Evolutionary conservation across 2,329 filamentous ascomycete species (phyloP).

Genomic region (Aspergillus sp.): DNA sequence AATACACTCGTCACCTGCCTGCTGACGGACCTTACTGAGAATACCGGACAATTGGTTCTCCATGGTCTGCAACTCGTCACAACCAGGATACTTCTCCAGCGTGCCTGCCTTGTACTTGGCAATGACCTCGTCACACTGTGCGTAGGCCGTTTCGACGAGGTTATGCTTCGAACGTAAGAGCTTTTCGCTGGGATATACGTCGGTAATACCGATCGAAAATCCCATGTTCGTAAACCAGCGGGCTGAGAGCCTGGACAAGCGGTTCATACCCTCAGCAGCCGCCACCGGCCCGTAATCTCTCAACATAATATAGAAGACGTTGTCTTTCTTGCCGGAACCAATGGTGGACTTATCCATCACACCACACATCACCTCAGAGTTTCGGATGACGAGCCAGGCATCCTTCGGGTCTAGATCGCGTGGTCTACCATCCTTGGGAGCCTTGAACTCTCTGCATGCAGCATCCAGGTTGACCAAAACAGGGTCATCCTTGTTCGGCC

Average conservation of each 20-base stretch:
- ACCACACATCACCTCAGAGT: constrained; percentile 97
- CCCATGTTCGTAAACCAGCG: constrained; percentile 85
- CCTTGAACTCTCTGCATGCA: constrained; percentile 74
- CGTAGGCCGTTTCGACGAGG: constrained; percentile 77
- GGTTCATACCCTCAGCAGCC: constrained; percentile 89
- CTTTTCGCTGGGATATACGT: constrained; percentile 79
- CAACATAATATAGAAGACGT: constrained; percentile 94
- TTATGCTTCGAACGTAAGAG: constrained; percentile 72
- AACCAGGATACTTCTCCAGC: constrained; percentile 82
- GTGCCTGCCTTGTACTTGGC: constrained; percentile 76
- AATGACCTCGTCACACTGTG: constrained; percentile 80
- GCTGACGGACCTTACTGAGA: constrained; percentile 85
- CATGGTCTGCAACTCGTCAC: constrained; percentile 86
- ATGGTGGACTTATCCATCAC: constrained; percentile 97
- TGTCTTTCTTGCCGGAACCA: constrained; percentile 97
- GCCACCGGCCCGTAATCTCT: constrained; percentile 90
- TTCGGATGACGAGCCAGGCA: constrained; percentile 87
- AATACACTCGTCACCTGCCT: constrained; percentile 89
- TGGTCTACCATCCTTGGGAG: constrained; percentile 41
- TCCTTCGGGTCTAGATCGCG: constrained; percentile 78
- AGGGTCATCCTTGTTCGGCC: constrained; percentile 78
- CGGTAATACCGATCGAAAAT: constrained; percentile 93
- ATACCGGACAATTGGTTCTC: constrained; percentile 90
- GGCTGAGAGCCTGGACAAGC: constrained; percentile 86
- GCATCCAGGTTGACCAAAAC: constrained; percentile 92